phyloP scores from a whole-genome alignment of 768 basidiomycete species.

The Solioccasus polychromus region DNA sequence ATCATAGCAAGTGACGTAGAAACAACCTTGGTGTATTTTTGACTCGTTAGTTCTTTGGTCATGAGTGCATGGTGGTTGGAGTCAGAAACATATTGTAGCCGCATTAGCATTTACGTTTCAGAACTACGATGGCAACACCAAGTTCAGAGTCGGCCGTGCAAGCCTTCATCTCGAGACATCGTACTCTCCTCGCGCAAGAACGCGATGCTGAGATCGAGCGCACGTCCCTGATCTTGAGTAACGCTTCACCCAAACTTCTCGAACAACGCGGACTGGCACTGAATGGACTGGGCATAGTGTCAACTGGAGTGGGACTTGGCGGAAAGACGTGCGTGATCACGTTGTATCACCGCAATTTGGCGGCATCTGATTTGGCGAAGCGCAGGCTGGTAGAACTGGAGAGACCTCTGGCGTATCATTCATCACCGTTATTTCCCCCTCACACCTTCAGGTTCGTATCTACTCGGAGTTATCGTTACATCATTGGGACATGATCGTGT shows the following conservation, averaged over 20 bases:
- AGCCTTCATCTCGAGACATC: slow-evolving; percentile 67
- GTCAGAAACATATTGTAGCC: too few species aligned
- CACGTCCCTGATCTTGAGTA: slow-evolving; percentile 73
- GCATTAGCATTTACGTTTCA: too few species aligned
- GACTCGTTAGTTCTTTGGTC: too few species aligned
- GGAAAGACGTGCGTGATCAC: slow-evolving; percentile 73
- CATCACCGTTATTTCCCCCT: slow-evolving; percentile 69
- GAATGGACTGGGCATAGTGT: slow-evolving; percentile 64
- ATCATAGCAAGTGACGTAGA: too few species aligned
- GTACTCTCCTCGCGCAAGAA: slow-evolving; percentile 65
- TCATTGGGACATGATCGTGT: slow-evolving; percentile 2
- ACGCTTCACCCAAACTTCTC: slow-evolving; percentile 80
- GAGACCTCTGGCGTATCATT: slow-evolving; percentile 77
- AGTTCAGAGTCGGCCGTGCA: slow-evolving; percentile 34
- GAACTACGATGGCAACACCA: slow-evolving; percentile 6
- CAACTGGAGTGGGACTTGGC: slow-evolving; percentile 81
- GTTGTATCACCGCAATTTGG: background rate
- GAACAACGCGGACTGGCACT: slow-evolving; percentile 86
- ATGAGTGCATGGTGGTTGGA: too few species aligned
- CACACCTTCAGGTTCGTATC: slow-evolving; percentile 72
- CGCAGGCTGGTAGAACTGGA: slow-evolving; percentile 83
- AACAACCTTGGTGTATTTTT: too few species aligned
- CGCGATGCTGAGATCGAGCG: slow-evolving; percentile 83
- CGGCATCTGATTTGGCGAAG: slow-evolving; percentile 31
- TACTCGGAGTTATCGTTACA: background rate